Conservation (phyloP, 495 filamentous ascomycete genomes). For the Chaetomium cochliodes region DNA sequence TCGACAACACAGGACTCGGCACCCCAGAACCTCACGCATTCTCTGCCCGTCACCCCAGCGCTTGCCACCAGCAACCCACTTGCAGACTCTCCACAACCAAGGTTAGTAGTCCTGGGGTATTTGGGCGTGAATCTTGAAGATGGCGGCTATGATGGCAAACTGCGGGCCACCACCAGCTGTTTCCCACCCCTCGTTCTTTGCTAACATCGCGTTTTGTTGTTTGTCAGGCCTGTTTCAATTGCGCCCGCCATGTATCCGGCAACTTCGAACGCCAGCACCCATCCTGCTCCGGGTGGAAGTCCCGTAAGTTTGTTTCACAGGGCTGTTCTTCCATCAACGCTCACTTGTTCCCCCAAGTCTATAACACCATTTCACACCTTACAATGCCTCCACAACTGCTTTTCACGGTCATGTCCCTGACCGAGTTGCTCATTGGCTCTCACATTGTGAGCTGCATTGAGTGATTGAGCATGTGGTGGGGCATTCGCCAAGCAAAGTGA, state of each 20-base stretch:
- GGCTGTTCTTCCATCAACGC: not conserved
- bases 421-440: not conserved
- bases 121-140: too few relatives aligned
- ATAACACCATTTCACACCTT: too few relatives aligned
- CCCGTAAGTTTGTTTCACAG: slow-evolving; percentile 61
- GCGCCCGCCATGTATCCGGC: slow-evolving; percentile 47
- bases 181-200: not conserved
- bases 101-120: slow-evolving; percentile 48
- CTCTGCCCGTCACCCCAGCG: slow-evolving; percentile 60
- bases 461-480: slow-evolving; percentile 23
- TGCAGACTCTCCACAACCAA: slow-evolving; percentile 60
- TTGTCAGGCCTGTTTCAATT: slow-evolving; percentile 31
- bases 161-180: too few relatives aligned
- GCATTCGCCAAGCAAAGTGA: slow-evolving; percentile 16
- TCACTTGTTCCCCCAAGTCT: not conserved
- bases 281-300: slow-evolving; percentile 63
- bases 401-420: too few relatives aligned
- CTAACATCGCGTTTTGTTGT: slow-evolving; percentile 14
- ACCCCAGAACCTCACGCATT: slow-evolving; percentile 43
- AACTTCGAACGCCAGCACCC: slow-evolving; percentile 66
- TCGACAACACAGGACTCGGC: slow-evolving; percentile 39
- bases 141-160: too few relatives aligned
- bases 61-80: slow-evolving; percentile 62
- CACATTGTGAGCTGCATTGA: not conserved
- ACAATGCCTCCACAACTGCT: too few relatives aligned